phyloP scores from a whole-genome alignment of 257 asterid genomes.

The Capsicum baccatum region DNA sequence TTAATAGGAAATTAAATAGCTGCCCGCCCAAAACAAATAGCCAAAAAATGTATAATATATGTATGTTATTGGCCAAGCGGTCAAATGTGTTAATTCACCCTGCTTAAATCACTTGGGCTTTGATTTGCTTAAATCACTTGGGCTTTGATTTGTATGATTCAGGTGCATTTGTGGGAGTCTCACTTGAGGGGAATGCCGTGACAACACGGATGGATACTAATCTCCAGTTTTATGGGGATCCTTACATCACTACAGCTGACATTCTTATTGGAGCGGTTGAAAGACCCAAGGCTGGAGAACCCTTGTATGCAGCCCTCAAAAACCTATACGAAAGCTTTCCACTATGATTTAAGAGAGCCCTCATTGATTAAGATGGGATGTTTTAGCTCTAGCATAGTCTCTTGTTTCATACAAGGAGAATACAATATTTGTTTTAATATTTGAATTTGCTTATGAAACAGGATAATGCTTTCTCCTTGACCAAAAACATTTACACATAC shows the following conservation, averaged over 20 bases:
- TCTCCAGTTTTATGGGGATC: conserved; percentile 93
- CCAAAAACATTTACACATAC: conserved; percentile 12
- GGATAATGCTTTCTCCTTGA: conserved; percentile 20
- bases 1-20: background rate
- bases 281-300: conserved; percentile 94
- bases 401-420: conserved; percentile 9
- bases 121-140: background rate
- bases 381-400: background rate
- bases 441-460: background rate
- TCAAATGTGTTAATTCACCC: background rate
- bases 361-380: background rate
- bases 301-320: conserved; percentile 75
- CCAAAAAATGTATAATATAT: background rate
- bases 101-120: background rate
- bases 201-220: conserved; percentile 93
- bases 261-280: conserved; percentile 90
- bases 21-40: background rate
- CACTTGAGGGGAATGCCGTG: conserved; percentile 89
- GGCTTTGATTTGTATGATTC: conserved; percentile 35
- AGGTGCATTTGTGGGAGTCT: conserved; percentile 98
- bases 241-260: conserved; percentile 89
- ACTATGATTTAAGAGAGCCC: conserved; percentile 23
- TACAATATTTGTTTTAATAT: conserved; percentile 26
- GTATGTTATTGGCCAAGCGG: background rate
- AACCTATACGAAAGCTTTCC: conserved; percentile 65